A percentile compares a stretch with the other conserved stretches of the same genome.
phyloP scores from a whole-genome alignment of 2,329 filamentous ascomycete species.

The Phialophora expanda region DNA sequence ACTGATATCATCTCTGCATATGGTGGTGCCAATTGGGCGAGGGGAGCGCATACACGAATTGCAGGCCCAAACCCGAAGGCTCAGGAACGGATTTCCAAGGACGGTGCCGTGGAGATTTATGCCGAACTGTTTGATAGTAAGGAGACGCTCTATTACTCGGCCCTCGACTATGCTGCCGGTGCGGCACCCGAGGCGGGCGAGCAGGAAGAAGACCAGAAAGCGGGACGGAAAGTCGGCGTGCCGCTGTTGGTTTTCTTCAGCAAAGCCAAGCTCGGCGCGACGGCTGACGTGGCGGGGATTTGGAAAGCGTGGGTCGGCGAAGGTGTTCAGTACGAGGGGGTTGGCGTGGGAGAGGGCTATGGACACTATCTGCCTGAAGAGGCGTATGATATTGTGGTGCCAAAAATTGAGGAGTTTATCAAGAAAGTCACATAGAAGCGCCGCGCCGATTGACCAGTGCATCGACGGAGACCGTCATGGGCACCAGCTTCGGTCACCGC shows the following conservation, averaged over 20 bases:
- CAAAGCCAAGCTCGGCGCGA: constrained; percentile 49
- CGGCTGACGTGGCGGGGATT: constrained; percentile 43
- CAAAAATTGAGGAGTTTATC: constrained; percentile 31
- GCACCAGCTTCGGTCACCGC: background rate
- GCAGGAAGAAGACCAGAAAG: constrained; percentile 54
- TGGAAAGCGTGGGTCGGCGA: constrained; percentile 54
- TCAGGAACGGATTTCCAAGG: constrained; percentile 36
- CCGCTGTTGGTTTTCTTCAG: constrained; percentile 55
- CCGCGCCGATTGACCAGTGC: background rate
- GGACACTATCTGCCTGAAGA: constrained; percentile 58
- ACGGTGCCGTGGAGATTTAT: constrained; percentile 53
- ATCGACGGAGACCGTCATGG: background rate
- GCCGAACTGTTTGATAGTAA: constrained; percentile 50
- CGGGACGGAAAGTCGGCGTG: constrained; percentile 51
- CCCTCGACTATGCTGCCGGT: constrained; percentile 56
- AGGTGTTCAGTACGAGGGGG: constrained; percentile 31
- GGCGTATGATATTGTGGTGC: constrained; percentile 45
- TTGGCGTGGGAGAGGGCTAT: constrained; percentile 39
- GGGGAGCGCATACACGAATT: constrained; percentile 44
- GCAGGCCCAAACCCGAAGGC: constrained; percentile 38
- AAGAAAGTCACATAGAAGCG: constrained; percentile 27
- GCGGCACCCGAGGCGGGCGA: constrained; percentile 50
- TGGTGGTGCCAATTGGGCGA: constrained; percentile 50
- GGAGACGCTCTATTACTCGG: constrained; percentile 51
- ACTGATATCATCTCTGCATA: constrained; percentile 51